Percentiles rank a stretch among this genome's conserved stretches.
Evolutionary conservation across 768 basidiomycete species (phyloP).

Genomic region (Collybiopsis confluens): DNA sequence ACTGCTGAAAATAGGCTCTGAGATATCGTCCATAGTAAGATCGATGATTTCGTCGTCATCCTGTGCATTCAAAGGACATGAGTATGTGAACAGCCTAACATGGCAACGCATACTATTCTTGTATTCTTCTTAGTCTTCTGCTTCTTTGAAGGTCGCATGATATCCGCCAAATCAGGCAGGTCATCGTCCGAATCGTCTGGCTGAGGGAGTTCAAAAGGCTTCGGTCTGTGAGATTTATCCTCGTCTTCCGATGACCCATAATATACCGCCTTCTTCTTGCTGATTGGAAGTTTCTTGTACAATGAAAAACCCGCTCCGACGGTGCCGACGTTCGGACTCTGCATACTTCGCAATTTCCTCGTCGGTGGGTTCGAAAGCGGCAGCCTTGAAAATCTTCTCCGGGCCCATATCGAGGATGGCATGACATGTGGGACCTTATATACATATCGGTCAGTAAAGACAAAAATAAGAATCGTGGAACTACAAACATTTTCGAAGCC

Average conservation of each 20-base stretch:
- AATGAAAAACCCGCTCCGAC: slow-evolving; percentile 8
- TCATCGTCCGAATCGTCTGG: slow-evolving; percentile 49
- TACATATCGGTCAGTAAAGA: not conserved
- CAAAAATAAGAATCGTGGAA: not conserved
- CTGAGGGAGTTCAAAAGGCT: slow-evolving; percentile 22
- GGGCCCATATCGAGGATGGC: slow-evolving; percentile 53
- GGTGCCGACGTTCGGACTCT: slow-evolving; percentile 1
- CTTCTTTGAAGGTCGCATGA: slow-evolving; percentile 30
- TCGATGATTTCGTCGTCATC: slow-evolving; percentile 15
- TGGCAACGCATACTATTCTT: not conserved
- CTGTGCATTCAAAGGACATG: not conserved
- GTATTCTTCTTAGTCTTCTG: slow-evolving; percentile 21
- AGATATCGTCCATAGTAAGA: slow-evolving; percentile 27
- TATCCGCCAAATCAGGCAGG: slow-evolving; percentile 42
- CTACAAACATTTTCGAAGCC: slow-evolving; percentile 52
- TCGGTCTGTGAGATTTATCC: slow-evolving; percentile 12
- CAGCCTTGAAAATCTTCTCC: slow-evolving; percentile 51
- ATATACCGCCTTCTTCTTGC: slow-evolving; percentile 9
- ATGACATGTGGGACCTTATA: slow-evolving; percentile 63
- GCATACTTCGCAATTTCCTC: slow-evolving; percentile 46
- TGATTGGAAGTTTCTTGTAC: slow-evolving; percentile 10
- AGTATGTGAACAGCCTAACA: no score
- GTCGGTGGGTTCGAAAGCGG: slow-evolving; percentile 65
- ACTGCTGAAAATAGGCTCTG: slow-evolving; percentile 10
- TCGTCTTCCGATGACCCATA: slow-evolving; percentile 18